phyloP scores from a whole-genome alignment of 768 basidiomycete genomes.

The Lentinula guzmanii region DNA sequence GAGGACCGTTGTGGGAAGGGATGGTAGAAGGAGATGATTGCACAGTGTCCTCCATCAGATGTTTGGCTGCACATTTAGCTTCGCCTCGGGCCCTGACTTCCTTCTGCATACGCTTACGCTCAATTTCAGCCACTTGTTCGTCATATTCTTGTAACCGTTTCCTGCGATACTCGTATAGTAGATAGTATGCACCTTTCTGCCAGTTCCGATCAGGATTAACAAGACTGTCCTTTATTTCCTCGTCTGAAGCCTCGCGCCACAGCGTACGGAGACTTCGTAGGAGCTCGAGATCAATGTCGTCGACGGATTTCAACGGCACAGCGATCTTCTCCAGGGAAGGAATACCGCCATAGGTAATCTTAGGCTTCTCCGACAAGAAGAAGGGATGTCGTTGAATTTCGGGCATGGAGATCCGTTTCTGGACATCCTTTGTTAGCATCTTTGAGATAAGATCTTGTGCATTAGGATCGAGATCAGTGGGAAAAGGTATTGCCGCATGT shows the following conservation, averaged over 20 bases:
- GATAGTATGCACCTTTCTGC: constrained; percentile 94
- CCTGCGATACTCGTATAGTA: constrained; percentile 80
- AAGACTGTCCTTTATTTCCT: constrained; percentile 66
- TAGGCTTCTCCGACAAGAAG: constrained; percentile 51
- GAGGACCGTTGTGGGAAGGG: constrained; percentile 50
- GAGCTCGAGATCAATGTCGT: constrained; percentile 83
- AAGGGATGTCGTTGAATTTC: constrained; percentile 81
- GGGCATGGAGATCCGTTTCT: constrained; percentile 73
- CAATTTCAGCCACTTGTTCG: constrained; percentile 50
- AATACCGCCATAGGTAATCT: constrained; percentile 31
- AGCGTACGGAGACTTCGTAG: constrained; percentile 85
- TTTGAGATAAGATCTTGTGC: constrained; percentile 73
- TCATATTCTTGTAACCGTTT: constrained; percentile 69
- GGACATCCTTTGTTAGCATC: constrained; percentile 77
- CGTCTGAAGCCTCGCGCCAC: constrained; percentile 81
- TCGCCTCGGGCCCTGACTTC: constrained; percentile 13
- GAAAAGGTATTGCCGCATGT: constrained; percentile 68
- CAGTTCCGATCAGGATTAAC: constrained; percentile 67
- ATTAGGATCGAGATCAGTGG: constrained; percentile 54
- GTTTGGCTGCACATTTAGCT: constrained; percentile 19
- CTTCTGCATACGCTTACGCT: constrained; percentile 25
- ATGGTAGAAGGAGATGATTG: constrained; percentile 27
- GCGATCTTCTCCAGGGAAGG: constrained; percentile 66
- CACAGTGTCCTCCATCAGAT: not conserved
- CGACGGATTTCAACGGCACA: constrained; percentile 52